Base-by-base conservation (phyloP, 805 yeast genomes). In the Pichia ethanolica region DNA sequence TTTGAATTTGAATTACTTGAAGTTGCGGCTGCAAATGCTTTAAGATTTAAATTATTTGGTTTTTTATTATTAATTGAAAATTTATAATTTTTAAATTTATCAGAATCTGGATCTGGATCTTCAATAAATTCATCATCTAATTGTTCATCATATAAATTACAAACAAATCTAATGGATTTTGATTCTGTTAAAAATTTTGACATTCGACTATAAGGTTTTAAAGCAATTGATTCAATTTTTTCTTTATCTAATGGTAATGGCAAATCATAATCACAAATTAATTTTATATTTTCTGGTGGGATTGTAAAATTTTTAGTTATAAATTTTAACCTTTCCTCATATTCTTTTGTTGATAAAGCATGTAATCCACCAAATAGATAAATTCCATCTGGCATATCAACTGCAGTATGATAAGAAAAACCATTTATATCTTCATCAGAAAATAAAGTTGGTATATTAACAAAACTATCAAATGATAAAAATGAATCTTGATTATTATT, bases 361-460 rank as follows among this genome's bases (percentile, higher is more conserved):
- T 55, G 48, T n/a, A 74, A 55, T 0, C 84, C 84, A 28, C 83
- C 83, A 28, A 71, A 53, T 0, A 70, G 53, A 49, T 64, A 73
- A 4, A 73, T 62, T n/a, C 62, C 63, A 20, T 66, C 70, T 26
- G 65, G 61, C 46, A 71, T 49, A 10, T 67, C 69, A n/a, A 69
- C 67, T 0, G 75, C 51, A 5, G 74, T 61, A 52, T 78, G 80
- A 54, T 74, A 73, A 0, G 68, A 58, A 20, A 77, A 54, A 0
- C 75, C 62, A 5, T 80, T 77, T 1, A 73, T 46, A n/a, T 69
- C 67, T 6, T 53, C 58, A 33, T 63, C 68, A 2, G 77, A 70
- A 45, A 76, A 63, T 0, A 72, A 32, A 5, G 66, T 56, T 1
- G 77, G 73, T 5, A 55, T 48, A 41, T 62, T 61, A n/a, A 63